These are phyloP conservation scores for Lunularia cruciata DNA, from an alignment of 225 moss, liverwort and hornwort genomes.

Conservation along the genomic window DNA sequence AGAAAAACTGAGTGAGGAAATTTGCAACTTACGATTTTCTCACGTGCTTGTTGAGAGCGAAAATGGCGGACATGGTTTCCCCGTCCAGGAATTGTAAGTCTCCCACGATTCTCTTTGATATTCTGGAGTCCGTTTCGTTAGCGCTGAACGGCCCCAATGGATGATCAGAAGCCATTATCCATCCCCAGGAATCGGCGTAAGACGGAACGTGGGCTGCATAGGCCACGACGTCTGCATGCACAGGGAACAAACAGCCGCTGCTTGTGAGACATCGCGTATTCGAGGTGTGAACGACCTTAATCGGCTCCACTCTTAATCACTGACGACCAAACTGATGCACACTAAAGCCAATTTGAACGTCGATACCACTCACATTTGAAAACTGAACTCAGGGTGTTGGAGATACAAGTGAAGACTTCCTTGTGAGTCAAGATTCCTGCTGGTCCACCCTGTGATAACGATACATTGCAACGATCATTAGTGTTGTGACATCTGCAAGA, in stretches of 20 bases:
- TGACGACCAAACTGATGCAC: not conserved
- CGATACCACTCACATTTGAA: constrained; percentile 65
- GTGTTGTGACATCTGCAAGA: not conserved
- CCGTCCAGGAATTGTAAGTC: constrained; percentile 81
- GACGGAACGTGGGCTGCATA: constrained; percentile 95
- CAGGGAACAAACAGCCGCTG: not conserved
- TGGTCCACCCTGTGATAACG: constrained; percentile 67
- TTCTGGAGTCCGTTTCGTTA: constrained; percentile 66
- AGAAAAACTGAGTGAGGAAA: too few species aligned
- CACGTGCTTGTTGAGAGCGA: constrained; percentile 82
- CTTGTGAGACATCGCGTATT: not conserved
- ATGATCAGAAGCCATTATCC: constrained; percentile 89
- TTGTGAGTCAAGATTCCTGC: constrained; percentile 77
- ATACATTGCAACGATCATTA: not conserved
- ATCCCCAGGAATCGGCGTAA: constrained; percentile 94
- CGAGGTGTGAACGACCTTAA: not conserved
- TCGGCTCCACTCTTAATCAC: not conserved
- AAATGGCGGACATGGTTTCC: constrained; percentile 57
- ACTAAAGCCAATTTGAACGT: not conserved
- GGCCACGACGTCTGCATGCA: constrained; percentile 69
- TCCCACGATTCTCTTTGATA: constrained; percentile 57
- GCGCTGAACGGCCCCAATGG: constrained; percentile 59
- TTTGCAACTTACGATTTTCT: constrained; percentile 55
- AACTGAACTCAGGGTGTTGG: constrained; percentile 79
- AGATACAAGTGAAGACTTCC: constrained; percentile 84